Evolutionary conservation across 2,329 filamentous ascomycete genomes (phyloP).

Genomic region (Fusarium sp.): DNA sequence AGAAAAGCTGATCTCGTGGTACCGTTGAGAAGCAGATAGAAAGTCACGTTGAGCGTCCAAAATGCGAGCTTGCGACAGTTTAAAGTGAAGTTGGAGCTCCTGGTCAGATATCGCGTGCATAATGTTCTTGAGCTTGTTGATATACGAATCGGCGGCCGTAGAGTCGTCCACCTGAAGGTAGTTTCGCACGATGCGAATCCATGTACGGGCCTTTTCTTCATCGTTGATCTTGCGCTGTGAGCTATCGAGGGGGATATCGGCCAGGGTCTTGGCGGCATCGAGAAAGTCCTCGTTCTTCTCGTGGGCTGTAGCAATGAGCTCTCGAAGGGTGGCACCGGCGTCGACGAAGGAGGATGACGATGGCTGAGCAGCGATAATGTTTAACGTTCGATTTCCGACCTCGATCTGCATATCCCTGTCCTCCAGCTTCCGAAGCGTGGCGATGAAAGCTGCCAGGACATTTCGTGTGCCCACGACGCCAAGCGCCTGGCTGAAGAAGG

Average conservation of each 20-base stretch:
- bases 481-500: slow-evolving; percentile 75
- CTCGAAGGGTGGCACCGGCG: slow-evolving; percentile 82
- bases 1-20: slow-evolving; percentile 87
- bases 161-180: slow-evolving; percentile 95
- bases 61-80: slow-evolving; percentile 92
- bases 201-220: slow-evolving; percentile 84
- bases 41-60: slow-evolving; percentile 92
- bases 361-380: slow-evolving; percentile 70
- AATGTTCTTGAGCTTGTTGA: slow-evolving; percentile 96
- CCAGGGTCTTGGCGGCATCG: slow-evolving; percentile 80
- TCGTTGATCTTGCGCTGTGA: slow-evolving; percentile 87
- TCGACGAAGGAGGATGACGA: slow-evolving; percentile 82
- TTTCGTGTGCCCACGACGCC: slow-evolving; percentile 82
- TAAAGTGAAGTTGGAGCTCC: slow-evolving; percentile 84
- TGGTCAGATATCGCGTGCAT: slow-evolving; percentile 83
- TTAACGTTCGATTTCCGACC: slow-evolving; percentile 80
- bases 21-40: slow-evolving; percentile 86
- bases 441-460: slow-evolving; percentile 75
- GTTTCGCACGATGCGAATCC: slow-evolving; percentile 94
- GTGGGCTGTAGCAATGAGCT: slow-evolving; percentile 85
- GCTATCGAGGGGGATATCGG: slow-evolving; percentile 88
- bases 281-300: slow-evolving; percentile 85
- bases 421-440: slow-evolving; percentile 70
- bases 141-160: slow-evolving; percentile 83
- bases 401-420: slow-evolving; percentile 77